phyloP scores from a whole-genome alignment of 352 stramenopile species.

The Pythium phragmitis region DNA sequence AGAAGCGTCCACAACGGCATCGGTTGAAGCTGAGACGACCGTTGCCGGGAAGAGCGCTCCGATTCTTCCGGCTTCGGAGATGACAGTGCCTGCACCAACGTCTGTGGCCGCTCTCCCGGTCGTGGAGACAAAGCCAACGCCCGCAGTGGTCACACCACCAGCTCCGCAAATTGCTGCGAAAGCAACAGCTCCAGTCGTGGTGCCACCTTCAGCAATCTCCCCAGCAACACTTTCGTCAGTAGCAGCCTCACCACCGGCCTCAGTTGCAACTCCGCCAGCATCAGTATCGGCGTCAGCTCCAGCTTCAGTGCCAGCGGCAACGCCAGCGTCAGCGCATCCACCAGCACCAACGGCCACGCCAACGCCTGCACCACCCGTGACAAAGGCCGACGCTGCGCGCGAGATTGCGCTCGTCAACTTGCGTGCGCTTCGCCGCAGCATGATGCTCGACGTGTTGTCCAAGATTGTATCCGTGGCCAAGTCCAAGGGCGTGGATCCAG shows the following conservation, averaged over 20 bases:
- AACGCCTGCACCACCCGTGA: not conserved
- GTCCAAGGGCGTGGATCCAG: conserved; percentile 64
- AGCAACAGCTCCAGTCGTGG: not conserved
- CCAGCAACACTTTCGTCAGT: not conserved
- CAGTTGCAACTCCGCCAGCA: not conserved
- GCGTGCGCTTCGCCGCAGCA: conserved; percentile 51
- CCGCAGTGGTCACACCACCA: not conserved
- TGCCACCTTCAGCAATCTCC: no score
- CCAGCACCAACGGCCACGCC: not conserved
- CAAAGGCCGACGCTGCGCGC: conserved; percentile 28
- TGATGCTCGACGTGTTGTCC: conserved; percentile 78
- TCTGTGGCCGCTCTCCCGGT: not conserved
- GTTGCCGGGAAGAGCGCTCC: not conserved
- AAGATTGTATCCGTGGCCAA: conserved; percentile 82
- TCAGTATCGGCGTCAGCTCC: not conserved
- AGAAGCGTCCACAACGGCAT: not conserved
- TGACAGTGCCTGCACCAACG: not conserved
- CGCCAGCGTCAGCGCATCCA: not conserved
- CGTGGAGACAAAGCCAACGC: not conserved
- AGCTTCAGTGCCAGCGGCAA: not conserved
- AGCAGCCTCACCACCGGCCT: not conserved
- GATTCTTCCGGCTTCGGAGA: not conserved
- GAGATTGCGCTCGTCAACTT: conserved; percentile 47
- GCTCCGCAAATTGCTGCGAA: not conserved
- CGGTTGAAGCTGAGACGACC: not conserved